Conservation (phyloP, 1,139 yeast genomes). For the Cylindricascospora bacillispora region DNA sequence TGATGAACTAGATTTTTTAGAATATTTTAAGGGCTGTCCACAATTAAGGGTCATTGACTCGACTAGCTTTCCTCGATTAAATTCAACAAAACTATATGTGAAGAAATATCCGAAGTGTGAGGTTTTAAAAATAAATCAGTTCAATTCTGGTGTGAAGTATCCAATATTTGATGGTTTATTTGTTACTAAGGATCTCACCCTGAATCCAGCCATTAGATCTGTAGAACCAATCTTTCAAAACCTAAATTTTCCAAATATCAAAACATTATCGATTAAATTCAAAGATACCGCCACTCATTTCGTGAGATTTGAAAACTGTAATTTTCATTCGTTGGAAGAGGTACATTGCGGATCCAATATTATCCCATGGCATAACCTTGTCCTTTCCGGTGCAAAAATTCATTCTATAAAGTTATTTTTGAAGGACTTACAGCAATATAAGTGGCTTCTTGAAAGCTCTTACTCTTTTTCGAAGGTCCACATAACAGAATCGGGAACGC, state of each 20-base stretch:
- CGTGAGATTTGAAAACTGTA: conserved; percentile 11
- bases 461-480: too few relatives aligned
- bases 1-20: conserved; percentile 5
- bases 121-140: conserved; percentile 12
- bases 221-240: conserved; percentile 10
- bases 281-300: conserved; percentile 6
- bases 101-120: conserved; percentile 13
- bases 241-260: conserved; percentile 12
- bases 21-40: conserved; percentile 11
- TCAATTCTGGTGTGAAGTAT: conserved; percentile 8
- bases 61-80: conserved; percentile 11
- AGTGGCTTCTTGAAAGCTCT: conserved; percentile 15
- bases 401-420: conserved; percentile 8
- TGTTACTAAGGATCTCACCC: conserved; percentile 7
- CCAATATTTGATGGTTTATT: conserved; percentile 14
- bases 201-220: conserved; percentile 11
- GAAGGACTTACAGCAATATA: conserved; percentile 9
- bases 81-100: conserved; percentile 1
- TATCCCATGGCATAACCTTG: conserved; percentile 14
- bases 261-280: conserved; percentile 6
- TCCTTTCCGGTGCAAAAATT: conserved; percentile 5
- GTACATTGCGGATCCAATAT: conserved; percentile 9
- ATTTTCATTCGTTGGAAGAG: conserved; percentile 8
- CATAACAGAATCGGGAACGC: too few relatives aligned
- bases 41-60: conserved; percentile 10